Base-by-base conservation (phyloP, 2,329 filamentous ascomycete species). In the Clarireedia monteithiana region DNA sequence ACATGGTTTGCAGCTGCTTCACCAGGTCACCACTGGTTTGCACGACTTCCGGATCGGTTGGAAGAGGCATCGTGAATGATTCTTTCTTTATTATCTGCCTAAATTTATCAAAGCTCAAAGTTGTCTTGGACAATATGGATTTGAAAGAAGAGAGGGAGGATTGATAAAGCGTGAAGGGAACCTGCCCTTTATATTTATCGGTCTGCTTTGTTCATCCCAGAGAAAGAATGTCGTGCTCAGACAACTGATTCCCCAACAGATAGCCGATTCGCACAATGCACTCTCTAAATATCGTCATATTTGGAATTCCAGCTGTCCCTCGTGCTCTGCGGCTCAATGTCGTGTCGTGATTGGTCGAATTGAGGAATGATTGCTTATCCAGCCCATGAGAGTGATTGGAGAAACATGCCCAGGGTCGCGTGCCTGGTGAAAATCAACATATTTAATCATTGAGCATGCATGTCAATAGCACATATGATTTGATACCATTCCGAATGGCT, bases 11-110 rank as follows among this genome's bases (percentile, higher is more conserved):
- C 0, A 56, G n/a, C 6, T 48, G 24, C 23, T 46, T 24, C 9
- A 56, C 44, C 27, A 56, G 7, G 10, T 17, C 40, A 47, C 50
- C 45, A 48, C 55, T 53, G n/a, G 44, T 53, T 27, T 53, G 45
- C 10, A 56, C 15, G 2, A 56, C 26, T 7, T 44, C 44, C 17
- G 49, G 49, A 20, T 56, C 55, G n/a, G 49, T 10, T 42, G 55
- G 55, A 6, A 53, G 42, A 48, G 55, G 55, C 55, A 56, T 56
- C 17, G 12, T 50, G 42, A 6, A 17, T 26, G 42, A 24, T 26
- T 46, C n/a, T 23, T 46, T 17, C n/a, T 14, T 12, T 46, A 5
- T 46, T 23, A 7, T 23, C n/a, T 2, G 23, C 10, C 1, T 24
- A 20, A 24, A 46, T 7, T 20, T 20, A 20, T 20, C 2, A 20